These are phyloP conservation scores for Colletotrichum higginsianum DNA, from an alignment of 2,329 filamentous ascomycete species.

Conservation along the genomic window DNA sequence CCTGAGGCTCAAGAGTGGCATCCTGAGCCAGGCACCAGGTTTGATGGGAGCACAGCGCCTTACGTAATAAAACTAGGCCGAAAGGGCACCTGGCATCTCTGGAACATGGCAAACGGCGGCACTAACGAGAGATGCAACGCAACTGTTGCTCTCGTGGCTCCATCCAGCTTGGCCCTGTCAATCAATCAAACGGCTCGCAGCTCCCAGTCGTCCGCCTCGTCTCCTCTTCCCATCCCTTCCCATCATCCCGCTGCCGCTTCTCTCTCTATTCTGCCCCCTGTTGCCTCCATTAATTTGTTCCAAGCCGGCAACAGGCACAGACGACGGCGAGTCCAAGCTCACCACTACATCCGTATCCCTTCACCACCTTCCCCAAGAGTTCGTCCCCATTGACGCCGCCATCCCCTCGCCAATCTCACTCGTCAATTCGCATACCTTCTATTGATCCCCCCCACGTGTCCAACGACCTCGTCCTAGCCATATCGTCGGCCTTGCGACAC, in stretches of 20 bases:
- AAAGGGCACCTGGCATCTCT: constrained; percentile 1
- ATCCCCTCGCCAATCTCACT: constrained; percentile 35
- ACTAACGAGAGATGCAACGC: not conserved
- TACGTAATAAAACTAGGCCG: not conserved
- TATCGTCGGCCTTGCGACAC: constrained; percentile 15
- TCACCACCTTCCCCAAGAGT: constrained; percentile 12
- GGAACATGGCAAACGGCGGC: constrained; percentile 14
- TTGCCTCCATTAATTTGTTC: constrained; percentile 30
- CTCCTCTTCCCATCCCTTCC: constrained; percentile 4
- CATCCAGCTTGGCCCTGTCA: constrained; percentile 2
- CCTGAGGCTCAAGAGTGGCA: not conserved
- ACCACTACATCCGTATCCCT: constrained; percentile 16
- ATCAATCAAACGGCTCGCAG: not conserved
- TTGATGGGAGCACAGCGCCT: not conserved
- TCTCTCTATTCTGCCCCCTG: not conserved
- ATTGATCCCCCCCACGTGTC: constrained; percentile 10
- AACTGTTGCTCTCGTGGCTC: constrained; percentile 10
- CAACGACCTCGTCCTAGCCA: constrained; percentile 36
- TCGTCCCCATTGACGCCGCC: constrained; percentile 14
- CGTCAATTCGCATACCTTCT: constrained; percentile 21
- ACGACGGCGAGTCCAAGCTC: constrained; percentile 33
- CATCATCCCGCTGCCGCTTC: not conserved
- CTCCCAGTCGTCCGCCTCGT: not conserved
- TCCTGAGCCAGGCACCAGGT: not conserved
- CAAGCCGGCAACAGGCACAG: constrained; percentile 24